Evolutionary conservation across 345 rosid genomes (phyloP), one percentile per base, ranked within the genome.

Genomic region (Barbarea vulgaris): DNA sequence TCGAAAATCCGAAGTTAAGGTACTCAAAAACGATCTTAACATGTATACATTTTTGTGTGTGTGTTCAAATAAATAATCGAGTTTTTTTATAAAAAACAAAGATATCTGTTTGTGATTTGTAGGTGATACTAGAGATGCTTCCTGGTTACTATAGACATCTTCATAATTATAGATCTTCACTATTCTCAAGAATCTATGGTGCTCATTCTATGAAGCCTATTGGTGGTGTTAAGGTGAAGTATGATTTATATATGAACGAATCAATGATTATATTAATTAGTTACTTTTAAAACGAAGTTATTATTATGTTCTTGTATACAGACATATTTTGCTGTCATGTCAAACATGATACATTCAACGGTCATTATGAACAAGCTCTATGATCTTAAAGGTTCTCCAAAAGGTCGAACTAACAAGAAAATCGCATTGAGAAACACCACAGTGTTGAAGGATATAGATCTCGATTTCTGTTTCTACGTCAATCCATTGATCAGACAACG

Each of bases 311-410:
- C 61, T 11, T 11, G 5, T 22, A 33, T 66, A 12, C 81, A 89
- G 91, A 84, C 83, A 60, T 87, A 84, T 77, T 89, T 89, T 72
- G 75, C 67, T 30, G 87, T 89, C n/a, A 63, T 73, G 77, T 64
- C 79, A 67, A 84, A 81, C 74, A 65, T 80, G 54, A 50, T 82
- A 53, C 81, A 50, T 31, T 62, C 83, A 8, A 67, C 79, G 30
- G 25, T 65, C 14, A 53, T 48, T 41, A 60, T 83, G 70, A 76
- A 73, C 65, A 77, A 77, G 36, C 50, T 80, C 28, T 87, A 80
- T 81, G 85, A 85, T 72, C 90, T 87, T 13, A 85, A 85, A 81
- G 91, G 88, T 47, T 85, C 87, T 39, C 70, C 64, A 1, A 75
- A 70, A 81, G 89, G 94, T 17, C 82, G 91, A 42, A 68, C 55